phyloP scores from a whole-genome alignment of 2,329 filamentous ascomycete genomes.

The Malbranchea cinnamomea region DNA sequence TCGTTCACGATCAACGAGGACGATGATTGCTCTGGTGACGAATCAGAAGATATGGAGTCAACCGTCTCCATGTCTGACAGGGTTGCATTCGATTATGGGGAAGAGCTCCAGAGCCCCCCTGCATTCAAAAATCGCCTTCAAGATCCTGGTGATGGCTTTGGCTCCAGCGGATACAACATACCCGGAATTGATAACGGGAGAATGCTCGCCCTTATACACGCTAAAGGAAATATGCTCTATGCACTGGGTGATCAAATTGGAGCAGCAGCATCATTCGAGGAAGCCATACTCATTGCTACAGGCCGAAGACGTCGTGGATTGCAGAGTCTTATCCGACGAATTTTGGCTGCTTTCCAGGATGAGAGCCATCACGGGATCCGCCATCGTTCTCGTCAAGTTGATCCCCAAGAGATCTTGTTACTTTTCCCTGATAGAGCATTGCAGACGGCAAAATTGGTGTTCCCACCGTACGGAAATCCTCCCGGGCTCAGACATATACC shows the following conservation, averaged over 20 bases:
- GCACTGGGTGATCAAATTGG: slow-evolving; percentile 64
- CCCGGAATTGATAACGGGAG: slow-evolving; percentile 79
- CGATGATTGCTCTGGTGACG: slow-evolving; percentile 45
- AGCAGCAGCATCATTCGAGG: slow-evolving; percentile 83
- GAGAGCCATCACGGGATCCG: slow-evolving; percentile 23
- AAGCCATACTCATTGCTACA: slow-evolving; percentile 78
- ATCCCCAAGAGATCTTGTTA: slow-evolving; percentile 48
- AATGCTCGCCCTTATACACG: slow-evolving; percentile 84
- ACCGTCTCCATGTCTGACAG: slow-evolving; percentile 38
- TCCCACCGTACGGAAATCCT: slow-evolving; percentile 57
- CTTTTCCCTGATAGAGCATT: slow-evolving; percentile 72
- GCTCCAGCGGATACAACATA: slow-evolving; percentile 71
- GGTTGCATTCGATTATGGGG: slow-evolving; percentile 42
- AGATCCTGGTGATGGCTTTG: slow-evolving; percentile 40
- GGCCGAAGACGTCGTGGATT: slow-evolving; percentile 58
- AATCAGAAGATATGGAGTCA: slow-evolving; percentile 38
- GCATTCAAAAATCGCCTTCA: slow-evolving; percentile 16
- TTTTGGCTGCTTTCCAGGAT: slow-evolving; percentile 54
- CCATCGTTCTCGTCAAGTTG: slow-evolving; percentile 19
- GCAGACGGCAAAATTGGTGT: slow-evolving; percentile 69
- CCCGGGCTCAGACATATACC: slow-evolving; percentile 63
- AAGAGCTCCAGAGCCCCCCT: slow-evolving; percentile 19
- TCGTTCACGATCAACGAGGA: slow-evolving; percentile 36
- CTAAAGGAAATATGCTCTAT: slow-evolving; percentile 98
- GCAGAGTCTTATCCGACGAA: slow-evolving; percentile 60